Evolutionary conservation across 1,139 yeast species (phyloP), one percentile per base, ranked within the genome.

Genomic region (Yamadazyma mexicana): DNA sequence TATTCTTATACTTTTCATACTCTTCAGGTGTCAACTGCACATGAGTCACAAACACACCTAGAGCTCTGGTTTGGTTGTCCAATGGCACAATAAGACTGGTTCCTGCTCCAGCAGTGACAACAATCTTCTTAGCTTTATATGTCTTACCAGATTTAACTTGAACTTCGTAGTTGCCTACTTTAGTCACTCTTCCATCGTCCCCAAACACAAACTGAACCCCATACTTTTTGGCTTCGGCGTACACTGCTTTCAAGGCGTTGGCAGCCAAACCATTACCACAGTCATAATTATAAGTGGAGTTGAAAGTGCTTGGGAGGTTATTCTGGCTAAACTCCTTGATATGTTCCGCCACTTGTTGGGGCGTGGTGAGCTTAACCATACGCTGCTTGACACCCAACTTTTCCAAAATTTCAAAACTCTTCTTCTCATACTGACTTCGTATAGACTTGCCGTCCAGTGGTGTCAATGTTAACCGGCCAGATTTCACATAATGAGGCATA

Each of bases 11-110:
- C 29, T 44, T 47, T 18, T 55, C 56, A 39, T 52, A 63, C 44
- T 66, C 71, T 20, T 45, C 42, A 4, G 47, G 48, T 2, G 60
- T 56, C 26, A 66, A 44, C 41, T 52, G 43, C 17, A 66, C 58
- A 43, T 65, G 70, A 8, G 66, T 57, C 9, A 66, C 67, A 46
- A 64, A 64, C 24, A 62, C 47, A 2, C 66, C 69, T 22, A 62
- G 60, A 4, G 70, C 69, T 17, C 55, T 45, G 23, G 61, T 62
- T 40, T 65, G 72, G 12, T 51, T 51, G 18, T 58, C 53, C 31
- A 66, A 50, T 28, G 64, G 60, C 5, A 66, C 44, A 7, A 65
- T 37, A 22, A 48, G 33, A 7, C 58, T 66, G 1, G 70, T 59
- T 15, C 59, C 49, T 2, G 73, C 70, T 14, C 73, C 73, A 20